A percentile compares a stretch with the other conserved stretches of the same genome.
Conservation (phyloP, 441 rosid species). For the Cnidoscolus chayamansa region DNA sequence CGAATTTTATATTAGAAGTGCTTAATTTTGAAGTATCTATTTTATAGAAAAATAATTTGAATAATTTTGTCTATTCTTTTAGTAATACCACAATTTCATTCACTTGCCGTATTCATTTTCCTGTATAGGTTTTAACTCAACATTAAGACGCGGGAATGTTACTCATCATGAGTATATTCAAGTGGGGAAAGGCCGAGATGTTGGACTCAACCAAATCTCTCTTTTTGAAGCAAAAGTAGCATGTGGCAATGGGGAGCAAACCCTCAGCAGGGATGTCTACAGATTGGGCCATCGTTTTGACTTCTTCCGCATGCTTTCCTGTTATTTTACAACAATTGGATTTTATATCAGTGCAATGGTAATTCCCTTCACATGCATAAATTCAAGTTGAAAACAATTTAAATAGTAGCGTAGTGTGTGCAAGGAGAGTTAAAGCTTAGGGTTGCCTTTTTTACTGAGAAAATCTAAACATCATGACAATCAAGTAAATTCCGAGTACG, state of each 20-base stretch:
- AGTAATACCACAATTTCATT: slow-evolving; percentile 8
- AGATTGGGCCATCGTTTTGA: slow-evolving; percentile 93
- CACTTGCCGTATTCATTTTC: slow-evolving; percentile 15
- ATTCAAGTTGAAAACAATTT: slow-evolving; percentile 1
- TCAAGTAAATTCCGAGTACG: not conserved
- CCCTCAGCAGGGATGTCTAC: slow-evolving; percentile 84
- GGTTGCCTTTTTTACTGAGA: not conserved
- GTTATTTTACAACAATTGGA: slow-evolving; percentile 79
- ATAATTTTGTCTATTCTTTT: not conserved
- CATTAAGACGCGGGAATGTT: slow-evolving; percentile 77
- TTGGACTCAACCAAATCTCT: slow-evolving; percentile 91
- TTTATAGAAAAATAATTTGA: too few species aligned
- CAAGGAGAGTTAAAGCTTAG: not conserved
- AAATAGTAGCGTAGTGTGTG: not conserved
- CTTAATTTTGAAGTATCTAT: not conserved
- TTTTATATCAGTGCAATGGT: slow-evolving; percentile 85
- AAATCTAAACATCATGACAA: not conserved
- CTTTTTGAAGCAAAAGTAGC: slow-evolving; percentile 98
- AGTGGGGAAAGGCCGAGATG: slow-evolving; percentile 98
- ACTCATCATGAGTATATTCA: slow-evolving; percentile 98
- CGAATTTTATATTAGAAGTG: too few species aligned
- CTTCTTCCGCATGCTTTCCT: slow-evolving; percentile 93
- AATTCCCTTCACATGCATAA: slow-evolving; percentile 29
- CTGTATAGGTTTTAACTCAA: slow-evolving; percentile 77
- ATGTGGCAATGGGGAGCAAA: slow-evolving; percentile 94